Conservation (phyloP, 768 basidiomycete species). For the Psilocybe cyanescens region DNA sequence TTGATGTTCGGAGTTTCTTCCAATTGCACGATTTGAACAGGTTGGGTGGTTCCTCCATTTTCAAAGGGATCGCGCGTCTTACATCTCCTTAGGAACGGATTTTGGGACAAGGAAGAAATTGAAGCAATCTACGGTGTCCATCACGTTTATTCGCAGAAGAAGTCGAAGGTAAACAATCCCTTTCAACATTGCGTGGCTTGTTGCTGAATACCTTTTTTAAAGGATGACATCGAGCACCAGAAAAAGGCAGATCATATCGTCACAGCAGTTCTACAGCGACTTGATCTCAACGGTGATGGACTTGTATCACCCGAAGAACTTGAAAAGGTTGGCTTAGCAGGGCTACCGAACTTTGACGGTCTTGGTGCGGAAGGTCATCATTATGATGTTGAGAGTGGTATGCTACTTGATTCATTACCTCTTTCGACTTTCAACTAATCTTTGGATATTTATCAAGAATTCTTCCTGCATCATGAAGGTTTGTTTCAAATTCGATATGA, state of each 20-base stretch:
- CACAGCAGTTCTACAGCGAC: constrained; percentile 61
- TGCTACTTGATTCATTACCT: constrained; percentile 24
- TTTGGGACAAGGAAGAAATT: constrained; percentile 87
- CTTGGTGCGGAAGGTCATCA: constrained; percentile 93
- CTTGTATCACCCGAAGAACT: constrained; percentile 73
- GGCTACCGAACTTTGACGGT: constrained; percentile 81
- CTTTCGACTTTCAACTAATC: constrained; percentile 1
- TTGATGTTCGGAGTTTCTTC: constrained; percentile 90
- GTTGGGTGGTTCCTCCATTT: constrained; percentile 37
- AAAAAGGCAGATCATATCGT: constrained; percentile 83
- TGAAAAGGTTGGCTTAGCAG: constrained; percentile 68
- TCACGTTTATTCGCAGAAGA: constrained; percentile 85
- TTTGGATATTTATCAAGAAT: constrained; percentile 51
- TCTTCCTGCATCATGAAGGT: constrained; percentile 99
- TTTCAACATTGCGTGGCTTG: too few species aligned
- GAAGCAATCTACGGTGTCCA: constrained; percentile 97
- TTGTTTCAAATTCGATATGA: constrained; percentile 14
- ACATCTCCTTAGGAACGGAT: constrained; percentile 61
- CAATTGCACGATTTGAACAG: constrained; percentile 91
- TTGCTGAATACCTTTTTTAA: neutral
- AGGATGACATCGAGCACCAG: constrained; percentile 81
- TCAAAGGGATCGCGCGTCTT: neutral
- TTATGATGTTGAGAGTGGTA: constrained; percentile 90
- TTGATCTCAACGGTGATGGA: constrained; percentile 82
- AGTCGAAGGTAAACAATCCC: constrained; percentile 58